Conservation (phyloP, 2,329 filamentous ascomycete species). For the Kalmusia sp. region DNA sequence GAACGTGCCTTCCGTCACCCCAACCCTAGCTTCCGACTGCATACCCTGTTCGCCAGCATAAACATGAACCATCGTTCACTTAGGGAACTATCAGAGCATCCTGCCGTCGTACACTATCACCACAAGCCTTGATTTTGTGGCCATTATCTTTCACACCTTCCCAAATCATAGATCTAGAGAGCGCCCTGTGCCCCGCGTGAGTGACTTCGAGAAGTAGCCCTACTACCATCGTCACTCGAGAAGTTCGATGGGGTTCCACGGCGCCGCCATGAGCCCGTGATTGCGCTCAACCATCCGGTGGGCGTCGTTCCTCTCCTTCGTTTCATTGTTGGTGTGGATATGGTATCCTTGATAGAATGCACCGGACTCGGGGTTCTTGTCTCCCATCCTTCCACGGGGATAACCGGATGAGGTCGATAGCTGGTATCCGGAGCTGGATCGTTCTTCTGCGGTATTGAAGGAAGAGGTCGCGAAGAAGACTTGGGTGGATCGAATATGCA, state of each 20-base stretch:
- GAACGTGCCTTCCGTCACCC: slow-evolving; percentile 40
- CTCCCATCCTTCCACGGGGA: slow-evolving; percentile 33
- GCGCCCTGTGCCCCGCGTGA: slow-evolving; percentile 9
- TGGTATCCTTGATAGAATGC: slow-evolving; percentile 25
- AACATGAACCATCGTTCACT: slow-evolving; percentile 10
- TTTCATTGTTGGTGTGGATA: slow-evolving; percentile 27
- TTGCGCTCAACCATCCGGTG: slow-evolving; percentile 25
- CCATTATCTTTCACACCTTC: neutral
- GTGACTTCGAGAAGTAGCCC: slow-evolving; percentile 12
- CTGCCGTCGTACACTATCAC: neutral
- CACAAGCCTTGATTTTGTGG: neutral
- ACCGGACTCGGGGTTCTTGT: slow-evolving; percentile 37
- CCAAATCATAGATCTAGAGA: neutral
- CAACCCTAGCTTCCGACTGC: slow-evolving; percentile 17
- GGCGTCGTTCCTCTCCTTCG: slow-evolving; percentile 20
- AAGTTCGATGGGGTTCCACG: slow-evolving; percentile 18
- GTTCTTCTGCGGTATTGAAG: slow-evolving; percentile 26
- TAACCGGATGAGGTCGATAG: slow-evolving; percentile 33
- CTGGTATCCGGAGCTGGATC: slow-evolving; percentile 18
- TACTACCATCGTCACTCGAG: slow-evolving; percentile 5
- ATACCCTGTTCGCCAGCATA: neutral
- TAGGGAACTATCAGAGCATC: neutral
- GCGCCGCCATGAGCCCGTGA: slow-evolving; percentile 34
- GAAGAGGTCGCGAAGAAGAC: slow-evolving; percentile 14
- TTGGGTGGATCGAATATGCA: slow-evolving; percentile 24